Evolutionary conservation across 2,329 filamentous ascomycete genomes (phyloP).

Genomic region (Paraphaeosphaeria sporulosa): DNA sequence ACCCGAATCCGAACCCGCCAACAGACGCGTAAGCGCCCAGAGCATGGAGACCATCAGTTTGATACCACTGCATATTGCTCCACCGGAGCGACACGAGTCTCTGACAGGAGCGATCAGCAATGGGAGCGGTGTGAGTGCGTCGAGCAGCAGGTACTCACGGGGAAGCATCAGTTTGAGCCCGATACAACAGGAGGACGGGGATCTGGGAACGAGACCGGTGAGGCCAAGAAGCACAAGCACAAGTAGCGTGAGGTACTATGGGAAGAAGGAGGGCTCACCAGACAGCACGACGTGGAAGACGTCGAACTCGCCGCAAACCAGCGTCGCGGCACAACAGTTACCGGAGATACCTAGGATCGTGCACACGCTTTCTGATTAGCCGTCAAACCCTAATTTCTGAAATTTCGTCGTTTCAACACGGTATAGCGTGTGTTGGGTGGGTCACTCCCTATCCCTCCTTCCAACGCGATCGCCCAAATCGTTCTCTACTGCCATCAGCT

Average conservation of each 20-base stretch:
- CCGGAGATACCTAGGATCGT: slow-evolving; percentile 34
- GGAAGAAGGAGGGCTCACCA: slow-evolving; percentile 15
- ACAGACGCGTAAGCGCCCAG: slow-evolving; percentile 24
- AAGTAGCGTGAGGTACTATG: slow-evolving; percentile 38
- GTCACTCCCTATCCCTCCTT: background rate
- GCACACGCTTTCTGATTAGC: slow-evolving; percentile 34
- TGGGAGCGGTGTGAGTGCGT: slow-evolving; percentile 29
- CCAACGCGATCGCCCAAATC: no score
- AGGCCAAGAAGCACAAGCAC: slow-evolving; percentile 40
- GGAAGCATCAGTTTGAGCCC: slow-evolving; percentile 35
- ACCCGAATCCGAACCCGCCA: slow-evolving; percentile 21
- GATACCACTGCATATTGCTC: slow-evolving; percentile 39
- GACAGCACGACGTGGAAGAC: slow-evolving; percentile 13
- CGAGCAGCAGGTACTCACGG: slow-evolving; percentile 22
- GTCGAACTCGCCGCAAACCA: slow-evolving; percentile 22
- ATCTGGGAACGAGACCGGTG: slow-evolving; percentile 25
- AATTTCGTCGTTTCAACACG: slow-evolving; percentile 19
- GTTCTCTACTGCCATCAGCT: background rate
- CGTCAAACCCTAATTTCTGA: background rate
- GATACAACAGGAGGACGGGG: slow-evolving; percentile 26
- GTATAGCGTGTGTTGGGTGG: background rate
- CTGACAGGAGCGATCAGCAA: slow-evolving; percentile 22
- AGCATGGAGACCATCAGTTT: slow-evolving; percentile 34
- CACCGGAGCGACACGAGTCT: slow-evolving; percentile 25
- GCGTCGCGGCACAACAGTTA: slow-evolving; percentile 28